phyloP scores from a whole-genome alignment of 2,329 filamentous ascomycete species.

The Pyricularia pennisetigena region DNA sequence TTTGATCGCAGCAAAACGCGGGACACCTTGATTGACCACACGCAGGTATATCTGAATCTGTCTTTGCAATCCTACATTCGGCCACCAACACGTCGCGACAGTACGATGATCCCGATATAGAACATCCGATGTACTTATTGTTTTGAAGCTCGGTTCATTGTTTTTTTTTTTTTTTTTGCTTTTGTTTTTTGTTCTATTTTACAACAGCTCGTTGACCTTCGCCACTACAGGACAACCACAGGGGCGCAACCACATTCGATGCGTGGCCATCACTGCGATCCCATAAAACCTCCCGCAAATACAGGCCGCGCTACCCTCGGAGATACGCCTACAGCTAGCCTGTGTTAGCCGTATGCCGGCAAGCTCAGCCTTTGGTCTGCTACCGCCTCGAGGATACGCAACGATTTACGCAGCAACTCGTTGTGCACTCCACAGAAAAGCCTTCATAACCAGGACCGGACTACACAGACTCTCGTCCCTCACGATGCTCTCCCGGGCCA shows the following conservation, averaged over 20 bases:
- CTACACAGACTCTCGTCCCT: neutral
- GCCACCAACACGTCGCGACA: neutral
- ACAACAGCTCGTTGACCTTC: neutral
- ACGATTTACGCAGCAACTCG: neutral
- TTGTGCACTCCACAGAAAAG: neutral
- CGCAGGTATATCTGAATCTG: neutral
- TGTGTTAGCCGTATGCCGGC: neutral
- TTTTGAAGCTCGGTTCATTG: neutral
- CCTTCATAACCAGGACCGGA: neutral
- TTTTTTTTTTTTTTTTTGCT: too few species aligned
- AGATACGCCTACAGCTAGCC: neutral
- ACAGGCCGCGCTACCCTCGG: neutral
- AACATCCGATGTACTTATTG: neutral
- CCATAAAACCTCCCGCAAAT: neutral
- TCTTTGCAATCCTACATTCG: neutral
- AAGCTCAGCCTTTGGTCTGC: neutral
- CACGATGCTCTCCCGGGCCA: conserved; percentile 1
- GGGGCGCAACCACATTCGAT: neutral
- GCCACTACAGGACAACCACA: neutral
- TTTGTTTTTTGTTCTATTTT: neutral
- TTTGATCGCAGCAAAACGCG: neutral
- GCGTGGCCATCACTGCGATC: neutral
- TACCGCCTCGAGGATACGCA: neutral
- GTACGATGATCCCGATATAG: neutral
- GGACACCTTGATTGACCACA: neutral